Evolutionary conservation across 78 protist species (phyloP), one percentile per base, ranked within the genome.

Genomic region (Isochrysis galbana): DNA sequence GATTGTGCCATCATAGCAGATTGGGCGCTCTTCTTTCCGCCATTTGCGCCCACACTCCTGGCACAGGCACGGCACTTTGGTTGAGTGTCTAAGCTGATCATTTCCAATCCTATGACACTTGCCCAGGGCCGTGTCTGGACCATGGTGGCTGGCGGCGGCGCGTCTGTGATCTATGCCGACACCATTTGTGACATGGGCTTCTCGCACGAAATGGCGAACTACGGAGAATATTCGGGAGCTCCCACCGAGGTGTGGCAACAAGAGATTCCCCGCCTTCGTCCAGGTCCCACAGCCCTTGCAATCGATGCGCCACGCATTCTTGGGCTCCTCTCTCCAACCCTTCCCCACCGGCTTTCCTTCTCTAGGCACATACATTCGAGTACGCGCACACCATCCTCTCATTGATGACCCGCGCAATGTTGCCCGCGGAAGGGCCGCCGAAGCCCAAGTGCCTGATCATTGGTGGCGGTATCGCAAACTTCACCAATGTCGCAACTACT

Each of bases 141-240:
- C 45, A 95, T 98, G 98, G 98, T 98, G 19, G 99, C 99, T 1
- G 99, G 99, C n/a, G 99, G 99, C 39, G 99, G 99, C 48, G 99
- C 99, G 55, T 97, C 98, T 0, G 99, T 98, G 67, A 91, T 98
- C 90, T 98, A 96, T 87, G 95, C 98, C 38, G 99, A 98, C 88
- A 97, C 99, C 26, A 94, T 98, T 11, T 69, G 89, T 36, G 92
- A 90, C 55, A 5, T 90, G 46, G 92, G 92, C n/a, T 47, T 44
- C 34, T 3, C 92, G 5, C 19, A 5, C 36, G 92, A 90, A 3
- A 22, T 90, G 47, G 19, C 47, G 39, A 90, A 90, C 5, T 90
- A 90, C 38, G 92, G 46, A 7, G 46, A 82, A 47, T 82, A 82
- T 7, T 45, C 88, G 51, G 46, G 51, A 10, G 39, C 39, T 7